Conservation (phyloP, 768 basidiomycete genomes). For the Dictyophora rubrovolvata region DNA sequence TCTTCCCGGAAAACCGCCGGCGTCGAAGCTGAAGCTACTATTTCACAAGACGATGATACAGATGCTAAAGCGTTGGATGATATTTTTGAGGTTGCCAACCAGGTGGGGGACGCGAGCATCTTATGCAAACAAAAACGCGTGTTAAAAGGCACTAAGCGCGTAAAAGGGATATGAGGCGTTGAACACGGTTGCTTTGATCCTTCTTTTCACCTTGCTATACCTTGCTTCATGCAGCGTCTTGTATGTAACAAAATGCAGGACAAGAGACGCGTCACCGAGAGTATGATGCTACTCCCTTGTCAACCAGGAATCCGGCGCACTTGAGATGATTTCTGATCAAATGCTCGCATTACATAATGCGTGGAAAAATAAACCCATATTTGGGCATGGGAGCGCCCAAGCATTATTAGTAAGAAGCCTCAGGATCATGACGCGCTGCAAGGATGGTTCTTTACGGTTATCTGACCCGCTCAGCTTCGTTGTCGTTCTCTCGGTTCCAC, state of each 20-base stretch:
- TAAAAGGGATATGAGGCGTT: neutral
- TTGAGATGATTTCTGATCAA: too few relatives aligned
- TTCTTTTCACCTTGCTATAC: neutral
- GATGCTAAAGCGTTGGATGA: neutral
- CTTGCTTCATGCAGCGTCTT: neutral
- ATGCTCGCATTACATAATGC: too few relatives aligned
- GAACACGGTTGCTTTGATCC: neutral
- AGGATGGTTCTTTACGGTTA: too few relatives aligned
- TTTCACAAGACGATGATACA: neutral
- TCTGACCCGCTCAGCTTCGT: too few relatives aligned
- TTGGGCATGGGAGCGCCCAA: too few relatives aligned
- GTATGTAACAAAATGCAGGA: neutral
- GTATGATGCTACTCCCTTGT: neutral
- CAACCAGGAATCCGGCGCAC: too few relatives aligned
- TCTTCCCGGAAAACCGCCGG: neutral
- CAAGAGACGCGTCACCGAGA: neutral
- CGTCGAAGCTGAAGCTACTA: neutral
- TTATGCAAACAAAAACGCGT: neutral
- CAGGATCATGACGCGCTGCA: too few relatives aligned
- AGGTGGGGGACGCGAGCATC: conserved; percentile 8
- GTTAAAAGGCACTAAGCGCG: neutral
- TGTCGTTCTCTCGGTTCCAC: too few relatives aligned
- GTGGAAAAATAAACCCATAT: too few relatives aligned
- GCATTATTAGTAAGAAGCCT: too few relatives aligned
- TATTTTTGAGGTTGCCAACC: conserved; percentile 2